Evolutionary conservation across 2,329 filamentous ascomycete species (phyloP).

Genomic region (Trichoderma pleuroti): DNA sequence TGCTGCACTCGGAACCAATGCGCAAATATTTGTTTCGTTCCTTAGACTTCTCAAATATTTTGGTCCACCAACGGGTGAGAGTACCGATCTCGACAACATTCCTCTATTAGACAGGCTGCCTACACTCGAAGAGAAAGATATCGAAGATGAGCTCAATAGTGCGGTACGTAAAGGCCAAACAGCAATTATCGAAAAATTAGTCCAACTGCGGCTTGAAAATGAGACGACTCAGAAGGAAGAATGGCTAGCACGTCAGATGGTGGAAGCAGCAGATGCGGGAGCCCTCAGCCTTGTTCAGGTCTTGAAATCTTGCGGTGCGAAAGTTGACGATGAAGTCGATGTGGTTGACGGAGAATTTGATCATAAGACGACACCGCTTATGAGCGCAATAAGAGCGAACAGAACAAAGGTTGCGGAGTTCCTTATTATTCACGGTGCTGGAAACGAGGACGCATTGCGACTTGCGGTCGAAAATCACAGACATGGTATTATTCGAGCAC

Average conservation of each 20-base stretch:
- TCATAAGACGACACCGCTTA: neutral
- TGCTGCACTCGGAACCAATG: neutral
- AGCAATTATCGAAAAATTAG: neutral
- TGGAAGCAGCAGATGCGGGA: neutral
- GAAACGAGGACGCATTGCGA: neutral
- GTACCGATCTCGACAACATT: neutral
- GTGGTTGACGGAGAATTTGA: no score
- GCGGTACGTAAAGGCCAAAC: neutral
- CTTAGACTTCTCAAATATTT: neutral
- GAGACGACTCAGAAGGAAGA: fast-evolving
- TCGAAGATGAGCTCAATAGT: neutral
- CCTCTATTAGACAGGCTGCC: neutral
- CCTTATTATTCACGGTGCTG: neutral
- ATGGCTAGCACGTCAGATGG: neutral
- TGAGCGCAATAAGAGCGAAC: neutral
- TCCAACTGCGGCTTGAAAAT: neutral
- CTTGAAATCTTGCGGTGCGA: neutral
- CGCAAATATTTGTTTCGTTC: neutral
- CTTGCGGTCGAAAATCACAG: neutral
- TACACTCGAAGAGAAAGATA: neutral
- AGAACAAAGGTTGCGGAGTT: neutral
- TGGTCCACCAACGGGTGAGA: neutral
- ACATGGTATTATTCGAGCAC: neutral
- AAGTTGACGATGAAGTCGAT: neutral
- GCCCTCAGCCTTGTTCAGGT: neutral